A percentile compares a stretch with the other conserved stretches of the same genome.
Evolutionary conservation across 2,329 filamentous ascomycete genomes (phyloP).

Genomic region (Pyricularia grisea): DNA sequence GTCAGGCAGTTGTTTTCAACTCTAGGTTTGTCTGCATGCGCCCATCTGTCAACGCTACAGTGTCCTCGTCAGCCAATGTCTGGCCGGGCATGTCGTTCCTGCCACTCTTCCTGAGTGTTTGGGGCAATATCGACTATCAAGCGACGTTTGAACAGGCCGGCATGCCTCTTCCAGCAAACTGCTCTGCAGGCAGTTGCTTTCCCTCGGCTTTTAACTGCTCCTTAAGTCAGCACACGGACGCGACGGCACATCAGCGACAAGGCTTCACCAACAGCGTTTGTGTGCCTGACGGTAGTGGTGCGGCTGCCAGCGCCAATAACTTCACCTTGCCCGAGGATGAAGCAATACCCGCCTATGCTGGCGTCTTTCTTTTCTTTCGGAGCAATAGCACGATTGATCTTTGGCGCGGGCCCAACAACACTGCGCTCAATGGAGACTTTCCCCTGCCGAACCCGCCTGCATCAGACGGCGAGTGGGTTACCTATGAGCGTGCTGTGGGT

Average conservation of each 20-base stretch:
- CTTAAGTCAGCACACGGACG: conserved; percentile 6
- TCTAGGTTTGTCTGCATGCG: conserved; percentile 9
- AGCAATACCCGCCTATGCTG: conserved; percentile 3
- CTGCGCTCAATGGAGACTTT: conserved; percentile 5
- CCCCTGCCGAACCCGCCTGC: neutral
- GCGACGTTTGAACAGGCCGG: conserved; percentile 9
- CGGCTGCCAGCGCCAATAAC: conserved; percentile 1
- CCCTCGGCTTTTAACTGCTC: conserved; percentile 13
- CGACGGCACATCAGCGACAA: neutral
- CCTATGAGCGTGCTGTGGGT: conserved; percentile 1
- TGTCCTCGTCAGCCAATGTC: neutral
- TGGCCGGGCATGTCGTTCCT: neutral
- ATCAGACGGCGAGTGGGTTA: conserved; percentile 4
- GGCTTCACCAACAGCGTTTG: conserved; percentile 9
- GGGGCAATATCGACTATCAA: conserved; percentile 11
- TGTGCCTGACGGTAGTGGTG: conserved; percentile 6
- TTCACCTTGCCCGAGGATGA: conserved; percentile 5
- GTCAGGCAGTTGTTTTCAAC: conserved; percentile 9
- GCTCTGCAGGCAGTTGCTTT: conserved; percentile 9
- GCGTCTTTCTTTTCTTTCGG: conserved; percentile 5
- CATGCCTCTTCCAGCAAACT: conserved; percentile 8
- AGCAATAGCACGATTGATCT: conserved; percentile 7
- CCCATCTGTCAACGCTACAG: conserved; percentile 5
- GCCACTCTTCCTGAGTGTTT: conserved; percentile 4
- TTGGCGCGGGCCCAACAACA: conserved; percentile 5